phyloP scores from a whole-genome alignment of 1,284 basidiomycete genomes.

The Tremellales sp. region DNA sequence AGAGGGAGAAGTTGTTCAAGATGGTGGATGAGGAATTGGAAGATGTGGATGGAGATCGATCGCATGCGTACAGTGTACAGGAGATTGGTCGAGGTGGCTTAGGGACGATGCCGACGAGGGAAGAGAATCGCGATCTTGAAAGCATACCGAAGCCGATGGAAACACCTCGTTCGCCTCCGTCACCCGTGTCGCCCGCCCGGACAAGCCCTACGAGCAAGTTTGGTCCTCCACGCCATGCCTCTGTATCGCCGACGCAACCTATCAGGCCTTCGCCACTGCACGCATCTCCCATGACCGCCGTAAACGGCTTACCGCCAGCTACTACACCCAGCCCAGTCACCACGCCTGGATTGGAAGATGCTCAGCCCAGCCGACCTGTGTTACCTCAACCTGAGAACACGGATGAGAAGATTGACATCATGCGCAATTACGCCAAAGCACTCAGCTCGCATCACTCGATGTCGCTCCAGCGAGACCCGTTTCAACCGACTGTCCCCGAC shows the following conservation, averaged over 20 bases:
- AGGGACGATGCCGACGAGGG: not conserved
- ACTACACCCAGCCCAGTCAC: slow-evolving; percentile 11
- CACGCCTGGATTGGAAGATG: slow-evolving; percentile 11
- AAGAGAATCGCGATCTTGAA: slow-evolving; percentile 9
- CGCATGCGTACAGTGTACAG: slow-evolving; percentile 25
- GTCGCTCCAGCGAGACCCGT: not conserved
- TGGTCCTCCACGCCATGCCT: not conserved
- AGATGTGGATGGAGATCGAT: slow-evolving; percentile 17
- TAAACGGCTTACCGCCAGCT: slow-evolving; percentile 11
- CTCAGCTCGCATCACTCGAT: slow-evolving; percentile 10
- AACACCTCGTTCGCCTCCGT: slow-evolving; percentile 9
- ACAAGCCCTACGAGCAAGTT: not conserved
- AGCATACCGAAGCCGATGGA: not conserved
- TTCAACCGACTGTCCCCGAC: not conserved
- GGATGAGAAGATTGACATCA: slow-evolving; percentile 24
- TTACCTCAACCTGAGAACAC: slow-evolving; percentile 7
- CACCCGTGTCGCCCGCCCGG: not conserved
- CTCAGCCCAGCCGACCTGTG: not conserved
- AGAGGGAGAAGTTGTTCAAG: slow-evolving; percentile 43
- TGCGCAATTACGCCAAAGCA: slow-evolving; percentile 31
- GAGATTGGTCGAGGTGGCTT: slow-evolving; percentile 16
- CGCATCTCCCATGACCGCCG: slow-evolving; percentile 21
- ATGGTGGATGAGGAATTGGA: slow-evolving; percentile 43
- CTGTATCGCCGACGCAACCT: slow-evolving; percentile 8
- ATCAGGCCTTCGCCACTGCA: slow-evolving; percentile 33